Percentiles rank a stretch among this genome's conserved stretches.
These are phyloP conservation scores for Actinomortierella ambigua DNA, from an alignment of 371 early-diverging fungal genomes.

Conservation along the genomic window DNA sequence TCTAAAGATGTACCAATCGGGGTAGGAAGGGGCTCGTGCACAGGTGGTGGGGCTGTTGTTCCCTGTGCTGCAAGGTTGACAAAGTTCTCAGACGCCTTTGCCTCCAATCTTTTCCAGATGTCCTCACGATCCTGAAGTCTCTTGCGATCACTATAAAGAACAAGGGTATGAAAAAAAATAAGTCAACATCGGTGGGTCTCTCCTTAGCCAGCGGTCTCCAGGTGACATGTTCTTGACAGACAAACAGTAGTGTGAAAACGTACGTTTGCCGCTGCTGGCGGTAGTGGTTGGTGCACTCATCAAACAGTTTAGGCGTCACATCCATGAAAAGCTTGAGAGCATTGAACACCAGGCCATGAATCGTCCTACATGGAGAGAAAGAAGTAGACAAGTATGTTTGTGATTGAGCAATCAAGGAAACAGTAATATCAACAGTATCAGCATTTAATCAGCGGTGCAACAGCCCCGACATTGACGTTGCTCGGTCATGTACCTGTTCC, in stretches of 20 bases:
- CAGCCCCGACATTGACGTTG: neutral
- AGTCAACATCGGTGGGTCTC: neutral
- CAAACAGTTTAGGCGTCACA: slow-evolving; percentile 88
- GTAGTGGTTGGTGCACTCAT: slow-evolving; percentile 83
- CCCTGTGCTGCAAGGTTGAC: slow-evolving; percentile 44
- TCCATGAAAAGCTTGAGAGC: slow-evolving; percentile 93
- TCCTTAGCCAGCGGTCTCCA: neutral
- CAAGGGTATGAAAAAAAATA: neutral
- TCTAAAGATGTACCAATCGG: slow-evolving; percentile 31
- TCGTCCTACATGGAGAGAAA: slow-evolving; percentile 62
- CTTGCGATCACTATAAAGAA: slow-evolving; percentile 73
- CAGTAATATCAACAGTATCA: neutral
- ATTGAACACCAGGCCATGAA: slow-evolving; percentile 93
- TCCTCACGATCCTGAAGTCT: slow-evolving; percentile 87
- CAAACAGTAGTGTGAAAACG: slow-evolving; percentile 25
- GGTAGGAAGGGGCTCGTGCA: slow-evolving; percentile 40
- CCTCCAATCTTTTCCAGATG: slow-evolving; percentile 79
- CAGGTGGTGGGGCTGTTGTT: slow-evolving; percentile 31
- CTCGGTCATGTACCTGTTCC: slow-evolving; percentile 94
- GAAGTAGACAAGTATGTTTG: neutral
- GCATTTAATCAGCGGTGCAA: neutral
- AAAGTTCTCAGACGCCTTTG: slow-evolving; percentile 56
- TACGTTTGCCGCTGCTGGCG: slow-evolving; percentile 84
- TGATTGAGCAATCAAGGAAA: neutral
- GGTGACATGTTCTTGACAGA: neutral